These are phyloP conservation scores for Avena sativa DNA, from an alignment of 176 grass and related monocot genomes.

Conservation along the genomic window DNA sequence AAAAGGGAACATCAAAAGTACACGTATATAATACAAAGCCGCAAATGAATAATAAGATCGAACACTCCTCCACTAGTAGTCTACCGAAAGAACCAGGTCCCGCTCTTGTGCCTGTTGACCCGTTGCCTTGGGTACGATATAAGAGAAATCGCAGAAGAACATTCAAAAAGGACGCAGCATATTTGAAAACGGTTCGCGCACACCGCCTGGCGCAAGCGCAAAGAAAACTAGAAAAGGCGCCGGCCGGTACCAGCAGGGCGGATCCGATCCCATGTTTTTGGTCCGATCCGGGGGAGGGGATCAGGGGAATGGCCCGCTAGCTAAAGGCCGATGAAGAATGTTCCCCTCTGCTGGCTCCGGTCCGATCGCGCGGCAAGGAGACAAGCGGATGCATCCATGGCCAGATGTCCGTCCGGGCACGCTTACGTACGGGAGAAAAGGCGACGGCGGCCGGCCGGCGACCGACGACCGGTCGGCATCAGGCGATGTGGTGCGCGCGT, in stretches of 20 bases:
- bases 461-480: background rate
- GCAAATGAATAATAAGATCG: background rate
- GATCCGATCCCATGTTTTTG: background rate
- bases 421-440: background rate
- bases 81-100: background rate
- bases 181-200: too few relatives aligned
- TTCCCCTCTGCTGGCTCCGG: background rate
- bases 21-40: too few relatives aligned
- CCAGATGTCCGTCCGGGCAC: background rate
- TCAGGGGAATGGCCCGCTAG: too few relatives aligned
- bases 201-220: background rate
- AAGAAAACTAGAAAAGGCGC: too few relatives aligned
- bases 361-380: background rate
- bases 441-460: conserved; percentile 14
- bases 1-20: too few relatives aligned
- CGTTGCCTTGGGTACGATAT: background rate
- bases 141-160: background rate
- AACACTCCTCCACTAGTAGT: background rate
- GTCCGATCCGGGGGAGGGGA: background rate
- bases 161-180: background rate
- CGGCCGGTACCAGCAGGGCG: background rate
- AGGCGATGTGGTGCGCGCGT: background rate
- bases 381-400: background rate
- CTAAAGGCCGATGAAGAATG: background rate
- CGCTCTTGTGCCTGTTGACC: background rate